These are phyloP conservation scores for Dendrocalamus latiflorus DNA, from an alignment of 202 grass and related monocot species.

Conservation along the genomic window DNA sequence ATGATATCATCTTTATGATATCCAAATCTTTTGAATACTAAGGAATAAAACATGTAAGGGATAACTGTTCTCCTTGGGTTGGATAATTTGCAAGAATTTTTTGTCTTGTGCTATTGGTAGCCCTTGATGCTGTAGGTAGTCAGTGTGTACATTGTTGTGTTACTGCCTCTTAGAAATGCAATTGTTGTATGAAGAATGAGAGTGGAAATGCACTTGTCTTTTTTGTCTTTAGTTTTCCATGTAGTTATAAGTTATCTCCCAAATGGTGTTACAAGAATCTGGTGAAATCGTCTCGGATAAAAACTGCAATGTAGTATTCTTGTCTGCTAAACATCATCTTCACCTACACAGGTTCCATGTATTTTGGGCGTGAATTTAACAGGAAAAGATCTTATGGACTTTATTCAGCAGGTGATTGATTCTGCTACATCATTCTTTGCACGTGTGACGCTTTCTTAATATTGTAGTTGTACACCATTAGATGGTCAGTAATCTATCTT, in stretches of 20 bases:
- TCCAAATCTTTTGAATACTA: neutral
- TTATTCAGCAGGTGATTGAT: conserved; percentile 71
- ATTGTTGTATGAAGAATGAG: neutral
- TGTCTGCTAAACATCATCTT: conserved; percentile 12
- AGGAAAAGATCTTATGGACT: conserved; percentile 86
- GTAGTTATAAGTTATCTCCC: neutral
- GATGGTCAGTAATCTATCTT: neutral
- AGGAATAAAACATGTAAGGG: neutral
- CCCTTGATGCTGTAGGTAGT: neutral
- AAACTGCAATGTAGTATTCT: neutral
- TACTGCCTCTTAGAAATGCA: neutral
- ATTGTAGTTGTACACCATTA: neutral
- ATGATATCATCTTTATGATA: neutral
- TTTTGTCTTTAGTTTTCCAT: neutral
- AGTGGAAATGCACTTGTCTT: neutral
- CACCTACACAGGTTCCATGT: conserved; percentile 71
- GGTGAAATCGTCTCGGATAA: neutral
- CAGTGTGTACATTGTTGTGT: neutral
- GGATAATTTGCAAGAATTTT: neutral
- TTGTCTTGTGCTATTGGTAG: neutral
- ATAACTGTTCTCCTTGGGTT: neutral
- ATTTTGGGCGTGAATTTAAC: conserved; percentile 95
- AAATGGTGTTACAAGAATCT: neutral
- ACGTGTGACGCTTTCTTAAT: neutral
- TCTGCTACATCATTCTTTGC: neutral